Percentiles rank a stretch among this genome's conserved stretches.
phyloP scores from a whole-genome alignment of 1,284 basidiomycete species.

The Papiliotrema fonsecae region DNA sequence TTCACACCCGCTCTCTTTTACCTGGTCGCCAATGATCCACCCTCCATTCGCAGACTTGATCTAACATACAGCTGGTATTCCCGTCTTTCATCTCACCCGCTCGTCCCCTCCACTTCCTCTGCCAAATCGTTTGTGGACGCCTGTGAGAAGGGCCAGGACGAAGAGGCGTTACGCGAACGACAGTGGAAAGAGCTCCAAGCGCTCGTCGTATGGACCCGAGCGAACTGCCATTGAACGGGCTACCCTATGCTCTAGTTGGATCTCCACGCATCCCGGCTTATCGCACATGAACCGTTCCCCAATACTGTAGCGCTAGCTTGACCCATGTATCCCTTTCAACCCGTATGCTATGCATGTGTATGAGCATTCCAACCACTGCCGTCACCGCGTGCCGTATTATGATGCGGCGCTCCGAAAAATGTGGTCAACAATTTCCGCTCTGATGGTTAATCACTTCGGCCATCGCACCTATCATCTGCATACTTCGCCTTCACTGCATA shows the following conservation, averaged over 20 bases:
- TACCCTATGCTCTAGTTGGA: background rate
- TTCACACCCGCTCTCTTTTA: background rate
- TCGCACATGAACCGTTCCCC: too few species aligned
- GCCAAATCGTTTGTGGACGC: constrained; percentile 42
- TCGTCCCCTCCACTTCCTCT: constrained; percentile 16
- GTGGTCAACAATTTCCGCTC: too few species aligned
- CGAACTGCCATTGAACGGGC: constrained; percentile 18
- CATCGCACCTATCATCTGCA: too few species aligned
- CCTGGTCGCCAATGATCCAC: background rate
- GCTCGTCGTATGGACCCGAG: constrained; percentile 39
- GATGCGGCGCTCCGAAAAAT: too few species aligned
- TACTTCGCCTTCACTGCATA: too few species aligned
- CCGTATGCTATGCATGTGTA: too few species aligned
- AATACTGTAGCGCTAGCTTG: background rate
- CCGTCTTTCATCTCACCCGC: constrained; percentile 29
- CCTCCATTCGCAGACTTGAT: background rate
- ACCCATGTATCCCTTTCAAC: too few species aligned
- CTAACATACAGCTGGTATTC: constrained; percentile 36
- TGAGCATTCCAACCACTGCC: too few species aligned
- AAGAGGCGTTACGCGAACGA: constrained; percentile 17
- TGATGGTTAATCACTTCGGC: too few species aligned
- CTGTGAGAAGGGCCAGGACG: constrained; percentile 27
- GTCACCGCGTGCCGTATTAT: too few species aligned
- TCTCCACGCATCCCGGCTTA: too few species aligned
- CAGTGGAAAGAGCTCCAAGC: constrained; percentile 44